A percentile compares a stretch with the other conserved stretches of the same genome.
These are phyloP conservation scores for Exophiala bonariae DNA, from an alignment of 2,329 filamentous ascomycete genomes.

Conservation along the genomic window DNA sequence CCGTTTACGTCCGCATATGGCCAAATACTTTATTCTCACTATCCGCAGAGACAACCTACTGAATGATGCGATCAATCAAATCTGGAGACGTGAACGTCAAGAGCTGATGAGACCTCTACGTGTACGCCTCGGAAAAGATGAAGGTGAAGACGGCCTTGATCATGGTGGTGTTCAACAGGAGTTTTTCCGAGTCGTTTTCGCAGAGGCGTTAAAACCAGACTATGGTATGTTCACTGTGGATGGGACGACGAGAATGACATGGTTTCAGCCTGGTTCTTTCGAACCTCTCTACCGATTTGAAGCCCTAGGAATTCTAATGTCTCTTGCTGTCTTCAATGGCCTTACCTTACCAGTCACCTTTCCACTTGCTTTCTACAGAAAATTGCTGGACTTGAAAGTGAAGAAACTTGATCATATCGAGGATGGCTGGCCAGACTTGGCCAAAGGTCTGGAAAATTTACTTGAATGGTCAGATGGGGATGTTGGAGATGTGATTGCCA, in stretches of 20 bases:
- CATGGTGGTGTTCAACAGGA: slow-evolving; percentile 96
- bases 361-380: slow-evolving; percentile 78
- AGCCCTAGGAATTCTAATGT: slow-evolving; percentile 82
- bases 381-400: slow-evolving; percentile 69
- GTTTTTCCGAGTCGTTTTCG: slow-evolving; percentile 83
- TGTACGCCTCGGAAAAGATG: slow-evolving; percentile 78
- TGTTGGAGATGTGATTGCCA: slow-evolving; percentile 77
- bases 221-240: slow-evolving; percentile 80
- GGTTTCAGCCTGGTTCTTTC: slow-evolving; percentile 80
- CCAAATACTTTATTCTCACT: slow-evolving; percentile 69
- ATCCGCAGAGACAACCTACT: slow-evolving; percentile 68
- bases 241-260: slow-evolving; percentile 72
- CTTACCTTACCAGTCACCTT: slow-evolving; percentile 89
- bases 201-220: slow-evolving; percentile 73
- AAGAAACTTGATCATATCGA: slow-evolving; percentile 72
- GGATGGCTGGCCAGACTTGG: slow-evolving; percentile 84
- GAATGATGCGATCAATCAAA: slow-evolving; percentile 76
- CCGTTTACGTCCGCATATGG: slow-evolving; percentile 65
- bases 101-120: slow-evolving; percentile 85
- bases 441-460: slow-evolving; percentile 70
- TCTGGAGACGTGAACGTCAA: slow-evolving; percentile 81
- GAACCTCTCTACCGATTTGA: slow-evolving; percentile 90
- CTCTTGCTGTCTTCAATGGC: slow-evolving; percentile 88
- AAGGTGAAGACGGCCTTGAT: slow-evolving; percentile 85
- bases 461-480: slow-evolving; percentile 78